These are phyloP conservation scores for Venturia oleaginea DNA, from an alignment of 2,329 filamentous ascomycete species.

Conservation along the genomic window DNA sequence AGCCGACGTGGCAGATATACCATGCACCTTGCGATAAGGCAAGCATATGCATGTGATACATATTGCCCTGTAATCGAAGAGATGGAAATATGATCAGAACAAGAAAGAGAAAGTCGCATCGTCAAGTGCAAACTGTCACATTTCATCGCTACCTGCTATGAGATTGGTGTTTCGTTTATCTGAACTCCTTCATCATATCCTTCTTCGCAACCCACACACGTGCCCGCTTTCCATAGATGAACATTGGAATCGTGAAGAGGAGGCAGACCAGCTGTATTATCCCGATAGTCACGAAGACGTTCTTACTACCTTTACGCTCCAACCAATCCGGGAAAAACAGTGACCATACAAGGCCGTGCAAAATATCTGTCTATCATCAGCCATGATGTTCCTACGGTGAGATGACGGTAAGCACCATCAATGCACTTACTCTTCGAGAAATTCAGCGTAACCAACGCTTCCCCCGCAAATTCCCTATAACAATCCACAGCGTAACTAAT, in stretches of 20 bases:
- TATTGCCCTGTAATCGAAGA: neutral
- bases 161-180: neutral
- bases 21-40: neutral
- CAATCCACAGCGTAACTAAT: constrained; percentile 94
- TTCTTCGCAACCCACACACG: constrained; percentile 89
- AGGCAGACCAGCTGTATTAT: constrained; percentile 74
- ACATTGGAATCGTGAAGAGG: constrained; percentile 77
- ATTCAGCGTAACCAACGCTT: constrained; percentile 88
- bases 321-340: constrained; percentile 86
- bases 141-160: too few species aligned
- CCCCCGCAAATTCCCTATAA: constrained; percentile 86
- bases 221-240: constrained; percentile 88
- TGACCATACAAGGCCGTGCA: constrained; percentile 82
- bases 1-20: neutral
- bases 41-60: neutral
- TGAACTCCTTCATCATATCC: constrained; percentile 55
- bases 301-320: constrained; percentile 61
- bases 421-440: constrained; percentile 65
- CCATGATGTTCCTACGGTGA: too few species aligned
- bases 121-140: too few species aligned
- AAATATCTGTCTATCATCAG: constrained; percentile 46
- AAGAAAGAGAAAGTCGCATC: too few species aligned
- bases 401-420: too few species aligned
- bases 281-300: constrained; percentile 73
- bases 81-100: too few species aligned